Percentiles rank a stretch among this genome's conserved stretches.
Conservation (phyloP, 768 basidiomycete genomes). For the Boletus edulis region DNA sequence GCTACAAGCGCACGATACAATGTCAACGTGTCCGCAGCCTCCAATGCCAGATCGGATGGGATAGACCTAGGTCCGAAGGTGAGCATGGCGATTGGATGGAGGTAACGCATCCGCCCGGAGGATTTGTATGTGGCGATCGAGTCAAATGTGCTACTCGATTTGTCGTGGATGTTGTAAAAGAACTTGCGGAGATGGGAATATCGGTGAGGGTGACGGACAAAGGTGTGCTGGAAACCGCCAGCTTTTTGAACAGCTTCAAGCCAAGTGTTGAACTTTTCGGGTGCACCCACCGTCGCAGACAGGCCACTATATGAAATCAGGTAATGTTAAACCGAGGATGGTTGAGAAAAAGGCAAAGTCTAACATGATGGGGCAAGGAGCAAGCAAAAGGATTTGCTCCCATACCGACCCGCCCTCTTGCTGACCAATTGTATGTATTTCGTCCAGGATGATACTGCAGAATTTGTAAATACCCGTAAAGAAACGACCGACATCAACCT, state of each 20-base stretch:
- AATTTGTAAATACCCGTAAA: background rate
- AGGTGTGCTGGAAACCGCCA: constrained; percentile 56
- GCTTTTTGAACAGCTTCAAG: constrained; percentile 57
- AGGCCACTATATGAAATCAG: constrained; percentile 45
- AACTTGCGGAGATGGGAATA: constrained; percentile 76
- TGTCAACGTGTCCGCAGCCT: constrained; percentile 53
- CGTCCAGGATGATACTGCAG: constrained; percentile 58
- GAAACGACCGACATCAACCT: constrained; percentile 1
- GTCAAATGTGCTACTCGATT: constrained; percentile 27
- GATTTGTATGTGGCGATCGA: constrained; percentile 36
- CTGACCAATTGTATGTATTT: constrained; percentile 65
- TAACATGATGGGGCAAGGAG: constrained; percentile 72
- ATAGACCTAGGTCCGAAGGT: constrained; percentile 48
- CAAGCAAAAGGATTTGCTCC: constrained; percentile 71
- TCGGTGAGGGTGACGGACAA: constrained; percentile 63
- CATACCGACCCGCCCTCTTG: constrained; percentile 68
- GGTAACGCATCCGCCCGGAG: constrained; percentile 44
- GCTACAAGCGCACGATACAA: constrained; percentile 47
- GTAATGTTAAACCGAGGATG: background rate
- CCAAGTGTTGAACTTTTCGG: constrained; percentile 65
- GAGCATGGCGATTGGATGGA: constrained; percentile 65
- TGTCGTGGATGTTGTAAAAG: constrained; percentile 41
- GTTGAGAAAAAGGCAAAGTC: constrained; percentile 18
- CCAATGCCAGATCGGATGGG: constrained; percentile 63
- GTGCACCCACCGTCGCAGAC: constrained; percentile 68